phyloP scores from a whole-genome alignment of 805 yeast genomes.

The Cephaloascus albidus region DNA sequence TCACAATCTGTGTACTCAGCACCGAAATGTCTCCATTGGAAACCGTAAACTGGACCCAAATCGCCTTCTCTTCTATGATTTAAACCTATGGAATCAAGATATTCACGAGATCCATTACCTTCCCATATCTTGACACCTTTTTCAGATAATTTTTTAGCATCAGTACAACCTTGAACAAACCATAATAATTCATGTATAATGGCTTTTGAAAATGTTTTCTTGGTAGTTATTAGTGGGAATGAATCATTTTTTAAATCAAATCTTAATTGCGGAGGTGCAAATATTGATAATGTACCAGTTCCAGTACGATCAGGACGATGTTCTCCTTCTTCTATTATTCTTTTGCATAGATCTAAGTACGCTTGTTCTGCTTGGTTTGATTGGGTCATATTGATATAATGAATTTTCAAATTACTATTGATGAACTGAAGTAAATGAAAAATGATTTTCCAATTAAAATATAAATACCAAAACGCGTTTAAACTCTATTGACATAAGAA shows the following conservation, averaged over 20 bases:
- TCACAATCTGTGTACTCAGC: slow-evolving; percentile 86
- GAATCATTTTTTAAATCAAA: slow-evolving; percentile 63
- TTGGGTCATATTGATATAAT: background rate
- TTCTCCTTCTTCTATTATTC: slow-evolving; percentile 80
- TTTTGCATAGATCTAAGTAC: slow-evolving; percentile 71
- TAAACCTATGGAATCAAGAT: slow-evolving; percentile 75
- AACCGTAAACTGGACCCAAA: slow-evolving; percentile 96
- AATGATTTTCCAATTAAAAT: no score
- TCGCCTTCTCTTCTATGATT: slow-evolving; percentile 83
- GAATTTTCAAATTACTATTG: no score
- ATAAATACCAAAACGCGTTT: no score
- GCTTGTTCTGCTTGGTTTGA: slow-evolving; percentile 64
- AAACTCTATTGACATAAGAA: no score
- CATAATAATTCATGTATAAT: slow-evolving; percentile 85
- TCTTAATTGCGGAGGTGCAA: slow-evolving; percentile 94
- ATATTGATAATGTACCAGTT: slow-evolving; percentile 84
- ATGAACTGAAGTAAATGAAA: no score
- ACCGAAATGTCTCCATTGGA: slow-evolving; percentile 99
- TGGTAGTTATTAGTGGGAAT: slow-evolving; percentile 89
- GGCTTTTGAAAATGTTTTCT: slow-evolving; percentile 82
- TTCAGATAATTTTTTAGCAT: slow-evolving; percentile 68
- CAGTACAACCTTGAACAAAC: slow-evolving; percentile 88
- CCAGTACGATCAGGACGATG: slow-evolving; percentile 94
- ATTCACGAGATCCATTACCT: slow-evolving; percentile 94
- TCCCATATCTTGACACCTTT: slow-evolving; percentile 98